Evolutionary conservation across 768 basidiomycete genomes (phyloP).

Genomic region (Cyclocybe cylindracea): DNA sequence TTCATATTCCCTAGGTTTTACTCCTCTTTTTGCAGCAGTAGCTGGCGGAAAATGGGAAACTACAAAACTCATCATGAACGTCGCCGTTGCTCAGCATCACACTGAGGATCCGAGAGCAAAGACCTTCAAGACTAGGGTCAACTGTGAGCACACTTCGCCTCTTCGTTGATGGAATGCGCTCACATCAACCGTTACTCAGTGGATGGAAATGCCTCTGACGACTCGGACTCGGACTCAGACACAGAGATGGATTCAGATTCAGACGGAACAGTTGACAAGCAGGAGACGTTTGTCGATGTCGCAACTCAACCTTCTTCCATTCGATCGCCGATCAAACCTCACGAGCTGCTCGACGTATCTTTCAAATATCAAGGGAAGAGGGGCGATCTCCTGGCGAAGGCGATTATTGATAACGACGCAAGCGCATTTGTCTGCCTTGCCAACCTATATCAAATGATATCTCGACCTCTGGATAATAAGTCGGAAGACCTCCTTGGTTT

Average conservation of each 20-base stretch:
- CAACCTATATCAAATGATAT: slow-evolving; percentile 41
- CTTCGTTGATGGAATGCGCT: no score
- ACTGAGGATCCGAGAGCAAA: slow-evolving; percentile 33
- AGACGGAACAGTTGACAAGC: slow-evolving; percentile 36
- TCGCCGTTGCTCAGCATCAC: slow-evolving; percentile 55
- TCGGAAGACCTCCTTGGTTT: slow-evolving; percentile 11
- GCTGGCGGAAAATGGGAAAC: slow-evolving; percentile 54
- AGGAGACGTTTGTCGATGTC: slow-evolving; percentile 52
- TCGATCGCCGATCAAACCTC: slow-evolving; percentile 39
- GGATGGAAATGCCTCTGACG: slow-evolving; percentile 43
- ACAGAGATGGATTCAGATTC: slow-evolving; percentile 21
- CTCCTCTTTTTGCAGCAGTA: slow-evolving; percentile 52
- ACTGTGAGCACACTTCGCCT: no score
- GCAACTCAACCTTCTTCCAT: slow-evolving; percentile 48
- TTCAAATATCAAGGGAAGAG: slow-evolving; percentile 1
- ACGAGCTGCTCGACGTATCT: slow-evolving; percentile 26
- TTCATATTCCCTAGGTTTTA: slow-evolving; percentile 34
- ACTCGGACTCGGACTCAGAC: slow-evolving; percentile 33
- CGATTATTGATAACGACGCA: slow-evolving; percentile 46
- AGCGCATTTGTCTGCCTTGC: slow-evolving; percentile 50
- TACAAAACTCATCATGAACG: slow-evolving; percentile 56
- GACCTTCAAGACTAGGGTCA: slow-evolving; percentile 23
- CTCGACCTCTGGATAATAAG: slow-evolving; percentile 27
- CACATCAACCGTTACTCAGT: neutral
- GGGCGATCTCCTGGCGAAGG: slow-evolving; percentile 31